Conservation (phyloP, 1,284 basidiomycete species). For the Cutaneotrichosporon dermatis region DNA sequence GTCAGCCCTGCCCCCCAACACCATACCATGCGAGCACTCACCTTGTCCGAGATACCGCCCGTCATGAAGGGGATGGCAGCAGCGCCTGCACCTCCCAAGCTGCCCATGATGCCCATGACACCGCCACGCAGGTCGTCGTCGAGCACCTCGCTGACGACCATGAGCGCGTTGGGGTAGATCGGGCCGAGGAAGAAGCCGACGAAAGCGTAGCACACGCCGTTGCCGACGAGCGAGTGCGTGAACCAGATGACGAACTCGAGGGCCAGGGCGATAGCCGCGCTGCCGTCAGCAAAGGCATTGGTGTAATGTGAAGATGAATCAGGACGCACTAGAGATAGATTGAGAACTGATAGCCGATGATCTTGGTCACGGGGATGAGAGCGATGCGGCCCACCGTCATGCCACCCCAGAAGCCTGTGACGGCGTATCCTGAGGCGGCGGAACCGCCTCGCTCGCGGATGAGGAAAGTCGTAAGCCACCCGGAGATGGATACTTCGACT, state of each 20-base stretch:
- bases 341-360: constrained; percentile 22
- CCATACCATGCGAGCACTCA: no score
- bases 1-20: background rate
- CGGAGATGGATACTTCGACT: constrained; percentile 13
- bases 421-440: constrained; percentile 18
- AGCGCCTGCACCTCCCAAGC: constrained; percentile 60
- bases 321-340: constrained; percentile 22
- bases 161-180: constrained; percentile 61
- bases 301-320: background rate
- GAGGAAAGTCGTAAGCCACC: constrained; percentile 19
- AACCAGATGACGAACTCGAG: constrained; percentile 61
- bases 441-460: constrained; percentile 16
- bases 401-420: constrained; percentile 26
- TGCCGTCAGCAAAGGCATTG: background rate
- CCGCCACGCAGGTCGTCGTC: constrained; percentile 59
- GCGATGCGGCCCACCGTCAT: constrained; percentile 23
- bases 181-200: constrained; percentile 53
- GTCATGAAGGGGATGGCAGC: constrained; percentile 57
- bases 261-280: constrained; percentile 15
- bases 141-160: constrained; percentile 56
- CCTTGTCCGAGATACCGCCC: constrained; percentile 16
- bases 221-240: constrained; percentile 53
- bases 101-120: constrained; percentile 58
- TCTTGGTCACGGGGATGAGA: constrained; percentile 25
- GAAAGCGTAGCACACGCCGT: constrained; percentile 58